Percentiles rank a stretch among this genome's conserved stretches.
phyloP scores from a whole-genome alignment of 1,139 yeast species.

The Geotrichum phurueaensis region DNA sequence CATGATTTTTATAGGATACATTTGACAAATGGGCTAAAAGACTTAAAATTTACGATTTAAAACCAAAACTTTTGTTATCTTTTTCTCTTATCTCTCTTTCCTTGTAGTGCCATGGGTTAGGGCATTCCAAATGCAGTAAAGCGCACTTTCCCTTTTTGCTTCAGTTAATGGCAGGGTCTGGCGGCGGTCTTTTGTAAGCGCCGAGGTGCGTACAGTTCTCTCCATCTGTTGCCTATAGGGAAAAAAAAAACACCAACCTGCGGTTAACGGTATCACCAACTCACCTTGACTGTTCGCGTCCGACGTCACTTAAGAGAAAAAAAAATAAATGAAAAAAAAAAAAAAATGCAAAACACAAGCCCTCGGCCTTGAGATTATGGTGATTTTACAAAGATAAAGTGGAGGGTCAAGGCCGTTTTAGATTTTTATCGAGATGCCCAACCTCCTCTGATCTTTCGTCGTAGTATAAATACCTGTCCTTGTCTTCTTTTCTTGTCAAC shows the following conservation, averaged over 20 bases:
- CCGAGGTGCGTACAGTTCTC: conserved; percentile 10
- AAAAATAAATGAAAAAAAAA: not conserved
- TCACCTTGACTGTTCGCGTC: conserved; percentile 4
- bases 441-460: not conserved
- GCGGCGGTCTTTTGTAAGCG: conserved; percentile 17
- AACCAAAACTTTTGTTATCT: no score
- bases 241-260: no score
- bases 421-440: not conserved
- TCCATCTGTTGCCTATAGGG: conserved; percentile 26
- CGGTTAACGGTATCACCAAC: not conserved
- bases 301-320: conserved; percentile 7
- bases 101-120: not conserved
- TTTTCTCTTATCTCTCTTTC: not conserved
- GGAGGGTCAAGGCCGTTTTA: not conserved
- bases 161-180: conserved; percentile 22
- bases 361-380: not conserved
- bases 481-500: not conserved
- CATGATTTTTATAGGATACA: no score
- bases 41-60: not conserved
- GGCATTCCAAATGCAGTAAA: not conserved
- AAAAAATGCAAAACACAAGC: not conserved
- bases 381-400: not conserved
- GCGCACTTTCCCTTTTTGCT: not conserved
- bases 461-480: not conserved
- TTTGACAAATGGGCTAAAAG: no score